Evolutionary conservation across 1,284 basidiomycete genomes (phyloP), one percentile per base, ranked within the genome.

Genomic region (Malassezia nana): DNA sequence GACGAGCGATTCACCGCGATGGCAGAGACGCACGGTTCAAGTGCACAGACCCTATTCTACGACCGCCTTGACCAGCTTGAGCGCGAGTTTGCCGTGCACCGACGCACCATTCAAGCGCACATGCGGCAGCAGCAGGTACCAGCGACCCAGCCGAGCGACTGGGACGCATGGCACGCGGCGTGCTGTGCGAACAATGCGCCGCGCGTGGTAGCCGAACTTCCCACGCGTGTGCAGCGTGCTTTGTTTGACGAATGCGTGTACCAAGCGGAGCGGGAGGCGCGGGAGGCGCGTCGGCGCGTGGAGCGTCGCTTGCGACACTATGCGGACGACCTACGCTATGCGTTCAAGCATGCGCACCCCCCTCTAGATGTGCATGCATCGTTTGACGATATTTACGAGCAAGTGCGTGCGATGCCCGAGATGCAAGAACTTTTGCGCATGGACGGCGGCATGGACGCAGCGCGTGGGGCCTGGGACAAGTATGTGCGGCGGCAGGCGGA

Each of bases 321-420:
- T 52, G 88, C 94, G 67, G 92, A 99, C 71, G 94, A 98, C 68
- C 78, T 98, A 30, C 85, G 94, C 3, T 95, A 96, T 74, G 94
- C 90, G 0, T 79, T 96, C 59, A 90, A 88, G 76, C 91, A 92
- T 69, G 78, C 92, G 4, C 76, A 86, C 0, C 84, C 89, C 30
- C 80, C 86, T 10, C 51, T 67, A 9, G 62, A 65, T 20, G 31
- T 65, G 6, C 52, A 62, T n/a, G 57, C 60, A 8, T 5, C 42
- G 2, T 66, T 52, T 44, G 58, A 64, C 3, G 43, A 30, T 9
- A 41, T 66, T n/a, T 25, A 30, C 8, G 29, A 25, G 26, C 41
- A 52, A 4, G 43, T 69, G n/a, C 24, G 45, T 6, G 44, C n/a
- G 0, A 42, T 63, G 40, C 31, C 44, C 20, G 63, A 67, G 59